Conservation (phyloP, 2,329 filamentous ascomycete genomes). For the Gaeumannomyces sp. region DNA sequence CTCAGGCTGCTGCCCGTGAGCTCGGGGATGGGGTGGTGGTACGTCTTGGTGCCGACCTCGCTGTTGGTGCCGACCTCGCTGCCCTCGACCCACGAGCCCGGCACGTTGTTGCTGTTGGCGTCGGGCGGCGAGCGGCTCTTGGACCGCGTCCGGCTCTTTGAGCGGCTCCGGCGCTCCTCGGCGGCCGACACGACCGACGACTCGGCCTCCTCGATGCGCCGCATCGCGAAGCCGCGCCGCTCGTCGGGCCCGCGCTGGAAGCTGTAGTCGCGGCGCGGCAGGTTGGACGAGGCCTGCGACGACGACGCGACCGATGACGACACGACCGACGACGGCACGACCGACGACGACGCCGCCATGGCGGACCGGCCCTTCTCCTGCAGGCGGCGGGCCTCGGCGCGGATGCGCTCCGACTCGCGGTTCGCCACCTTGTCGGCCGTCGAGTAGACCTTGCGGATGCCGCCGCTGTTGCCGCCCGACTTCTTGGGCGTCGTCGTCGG, state of each 20-base stretch:
- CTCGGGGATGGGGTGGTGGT: constrained; percentile 50
- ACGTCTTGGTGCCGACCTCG: constrained; percentile 52
- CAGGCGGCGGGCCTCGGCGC: constrained; percentile 49
- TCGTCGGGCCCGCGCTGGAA: constrained; percentile 40
- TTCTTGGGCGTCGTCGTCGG: constrained; percentile 49
- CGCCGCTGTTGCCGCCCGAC: constrained; percentile 22
- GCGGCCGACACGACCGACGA: constrained; percentile 14
- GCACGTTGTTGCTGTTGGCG: constrained; percentile 19
- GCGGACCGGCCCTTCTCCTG: constrained; percentile 44
- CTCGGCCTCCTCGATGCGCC: constrained; percentile 25
- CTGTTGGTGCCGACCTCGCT: constrained; percentile 30
- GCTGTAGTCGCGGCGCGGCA: constrained; percentile 43
- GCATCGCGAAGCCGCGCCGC: constrained; percentile 18
- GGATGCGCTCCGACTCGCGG: constrained; percentile 48
- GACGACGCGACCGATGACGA: constrained; percentile 17
- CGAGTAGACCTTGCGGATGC: constrained; percentile 58
- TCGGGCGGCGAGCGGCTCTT: constrained; percentile 2
- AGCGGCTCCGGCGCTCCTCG: neutral
- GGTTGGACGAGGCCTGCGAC: constrained; percentile 10
- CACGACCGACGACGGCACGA: constrained; percentile 13
- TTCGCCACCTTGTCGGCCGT: constrained; percentile 47
- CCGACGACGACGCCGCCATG: constrained; percentile 10
- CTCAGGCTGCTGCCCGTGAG: constrained; percentile 26
- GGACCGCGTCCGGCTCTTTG: neutral
- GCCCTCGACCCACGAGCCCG: constrained; percentile 33